These are phyloP conservation scores for Botrytis elliptica DNA, from an alignment of 2,329 filamentous ascomycete species.

Conservation along the genomic window DNA sequence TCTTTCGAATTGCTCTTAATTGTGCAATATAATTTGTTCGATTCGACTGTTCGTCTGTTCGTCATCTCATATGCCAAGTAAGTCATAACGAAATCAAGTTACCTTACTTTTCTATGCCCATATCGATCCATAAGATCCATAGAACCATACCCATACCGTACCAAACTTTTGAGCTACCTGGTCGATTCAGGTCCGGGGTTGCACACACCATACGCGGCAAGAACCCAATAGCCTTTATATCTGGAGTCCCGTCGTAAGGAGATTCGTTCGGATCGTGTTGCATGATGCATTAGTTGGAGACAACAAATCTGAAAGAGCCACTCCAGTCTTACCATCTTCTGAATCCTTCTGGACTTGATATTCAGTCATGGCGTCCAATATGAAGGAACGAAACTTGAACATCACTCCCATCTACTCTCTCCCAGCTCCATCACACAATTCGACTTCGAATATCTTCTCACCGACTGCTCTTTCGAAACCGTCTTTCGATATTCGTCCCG, in stretches of 20 bases:
- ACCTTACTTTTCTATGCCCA: background rate
- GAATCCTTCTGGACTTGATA: conserved; percentile 14
- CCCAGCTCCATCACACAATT: conserved; percentile 26
- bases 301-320: conserved; percentile 19
- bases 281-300: conserved; percentile 23
- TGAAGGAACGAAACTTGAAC: conserved; percentile 6
- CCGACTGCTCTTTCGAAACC: conserved; percentile 34
- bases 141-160: conserved; percentile 8
- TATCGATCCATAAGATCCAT: conserved; percentile 8
- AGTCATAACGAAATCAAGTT: conserved; percentile 18
- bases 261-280: conserved; percentile 16
- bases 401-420: conserved; percentile 26
- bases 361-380: conserved; percentile 18
- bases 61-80: conserved; percentile 14
- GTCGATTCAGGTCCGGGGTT: conserved; percentile 15
- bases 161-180: conserved; percentile 2
- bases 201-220: conserved; percentile 18
- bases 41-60: background rate
- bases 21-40: background rate
- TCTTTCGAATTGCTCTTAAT: background rate
- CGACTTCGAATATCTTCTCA: conserved; percentile 25
- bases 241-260: conserved; percentile 13
- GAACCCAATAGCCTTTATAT: conserved; percentile 22
- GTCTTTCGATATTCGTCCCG: conserved; percentile 32
- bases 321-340: conserved; percentile 10